These are phyloP conservation scores for Polygonum maritimum DNA, from an alignment of 148 eudicot genomes.

Conservation along the genomic window DNA sequence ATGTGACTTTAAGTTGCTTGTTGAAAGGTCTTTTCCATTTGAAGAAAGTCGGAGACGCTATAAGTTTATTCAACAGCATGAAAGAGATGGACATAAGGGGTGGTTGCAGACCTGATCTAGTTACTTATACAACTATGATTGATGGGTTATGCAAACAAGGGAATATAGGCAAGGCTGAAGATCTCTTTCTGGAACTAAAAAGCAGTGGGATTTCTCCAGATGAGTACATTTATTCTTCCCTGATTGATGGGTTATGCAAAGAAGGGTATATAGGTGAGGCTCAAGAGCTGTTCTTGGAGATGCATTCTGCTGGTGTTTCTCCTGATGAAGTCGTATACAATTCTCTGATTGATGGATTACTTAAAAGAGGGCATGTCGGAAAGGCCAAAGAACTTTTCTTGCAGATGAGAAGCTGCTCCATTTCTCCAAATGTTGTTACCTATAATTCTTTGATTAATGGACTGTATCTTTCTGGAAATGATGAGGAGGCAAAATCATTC, in stretches of 20 bases:
- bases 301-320: constrained; percentile 16
- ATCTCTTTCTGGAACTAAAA: not conserved
- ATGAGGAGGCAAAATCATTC: not conserved
- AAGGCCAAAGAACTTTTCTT: not conserved
- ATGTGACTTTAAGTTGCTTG: constrained; percentile 13
- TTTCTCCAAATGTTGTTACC: not conserved
- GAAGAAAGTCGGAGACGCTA: constrained; percentile 17
- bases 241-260: constrained; percentile 24
- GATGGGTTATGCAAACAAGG: constrained; percentile 19
- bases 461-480: not conserved
- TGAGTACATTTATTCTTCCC: not conserved
- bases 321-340: constrained; percentile 18
- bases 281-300: constrained; percentile 12
- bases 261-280: constrained; percentile 15
- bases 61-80: constrained; percentile 12
- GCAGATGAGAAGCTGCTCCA: not conserved
- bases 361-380: not conserved
- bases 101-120: constrained; percentile 7
- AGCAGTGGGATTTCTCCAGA: not conserved
- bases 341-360: constrained; percentile 17
- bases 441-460: not conserved
- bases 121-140: constrained; percentile 18
- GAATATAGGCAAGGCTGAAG: constrained; percentile 14
- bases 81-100: constrained; percentile 3
- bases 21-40: constrained; percentile 19